Base-by-base conservation (phyloP, 176 grass and related monocot genomes). In the Raddia guianensis region DNA sequence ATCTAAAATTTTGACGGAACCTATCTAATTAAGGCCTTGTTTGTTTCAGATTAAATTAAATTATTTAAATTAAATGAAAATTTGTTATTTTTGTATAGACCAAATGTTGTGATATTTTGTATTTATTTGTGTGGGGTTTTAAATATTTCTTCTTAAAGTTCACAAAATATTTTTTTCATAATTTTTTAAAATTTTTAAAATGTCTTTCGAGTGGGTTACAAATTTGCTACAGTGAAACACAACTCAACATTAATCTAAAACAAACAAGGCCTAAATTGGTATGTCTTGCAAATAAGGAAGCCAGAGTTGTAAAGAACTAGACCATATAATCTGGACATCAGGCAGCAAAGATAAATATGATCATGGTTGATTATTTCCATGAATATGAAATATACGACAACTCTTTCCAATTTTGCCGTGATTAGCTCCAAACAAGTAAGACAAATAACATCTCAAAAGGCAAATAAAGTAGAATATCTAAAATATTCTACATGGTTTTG, bases 231-330 rank as follows among this genome's bases (percentile, higher is more conserved):
- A n/a, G n/a, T n/a, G n/a, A n/a, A n/a, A n/a, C n/a, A n/a, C n/a
- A n/a, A n/a, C n/a, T n/a, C n/a, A n/a, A n/a, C n/a, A n/a, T n/a
- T n/a, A n/a, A n/a, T n/a, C n/a, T n/a, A n/a, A n/a, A n/a, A n/a
- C n/a, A n/a, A n/a, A n/a, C n/a, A n/a, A n/a, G n/a, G n/a, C n/a
- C n/a, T n/a, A 27, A 66, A 80, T 47, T 33, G 58, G 54, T 16
- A 78, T 79, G 15, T 58, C 45, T 46, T 75, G 49, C 48, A 69
- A 89, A 70, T 85, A 74, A 21, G 49, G 49, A 85, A 70, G 4
- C 55, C 20, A 68, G 16, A 53, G 18, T 54, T 62, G 54, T 71
- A 14, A 70, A 69, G 37, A 40, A 40, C 37, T 40, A 40, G 70
- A 49, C 21, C 67, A 49, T 54, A 76, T 32, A 21, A 49, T 77